Evolutionary conservation across 1,284 basidiomycete species (phyloP).

Genomic region (Moesziomyces globuligerus): DNA sequence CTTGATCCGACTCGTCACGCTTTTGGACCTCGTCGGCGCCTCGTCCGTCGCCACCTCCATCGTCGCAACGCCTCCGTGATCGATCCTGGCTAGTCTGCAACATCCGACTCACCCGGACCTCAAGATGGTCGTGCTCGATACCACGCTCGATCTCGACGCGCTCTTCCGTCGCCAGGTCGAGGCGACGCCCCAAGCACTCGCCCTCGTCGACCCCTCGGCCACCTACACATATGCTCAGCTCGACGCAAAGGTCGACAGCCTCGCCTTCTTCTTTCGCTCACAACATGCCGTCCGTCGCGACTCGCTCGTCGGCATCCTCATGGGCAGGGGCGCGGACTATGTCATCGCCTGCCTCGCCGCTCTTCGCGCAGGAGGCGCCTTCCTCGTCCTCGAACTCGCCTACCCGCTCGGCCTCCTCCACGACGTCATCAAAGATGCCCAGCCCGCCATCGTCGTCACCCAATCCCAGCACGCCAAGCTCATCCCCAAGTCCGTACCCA

Average conservation of each 20-base stretch:
- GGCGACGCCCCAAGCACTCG: constrained; percentile 44
- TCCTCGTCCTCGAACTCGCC: constrained; percentile 66
- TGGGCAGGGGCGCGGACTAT: constrained; percentile 62
- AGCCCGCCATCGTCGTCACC: constrained; percentile 62
- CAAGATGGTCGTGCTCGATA: constrained; percentile 48
- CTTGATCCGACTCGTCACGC: too few species aligned
- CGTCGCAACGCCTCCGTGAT: too few species aligned
- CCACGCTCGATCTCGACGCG: constrained; percentile 42
- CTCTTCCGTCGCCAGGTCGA: constrained; percentile 52
- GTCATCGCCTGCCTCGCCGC: constrained; percentile 65
- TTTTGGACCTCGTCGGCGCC: too few species aligned
- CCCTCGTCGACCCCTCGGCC: constrained; percentile 39
- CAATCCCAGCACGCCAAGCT: constrained; percentile 54
- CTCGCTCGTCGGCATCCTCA: constrained; percentile 61
- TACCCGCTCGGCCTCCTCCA: constrained; percentile 60
- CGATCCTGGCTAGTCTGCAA: too few species aligned
- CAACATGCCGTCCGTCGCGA: constrained; percentile 54
- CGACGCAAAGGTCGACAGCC: constrained; percentile 45
- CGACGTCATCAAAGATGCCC: constrained; percentile 64
- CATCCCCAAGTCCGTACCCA: constrained; percentile 33
- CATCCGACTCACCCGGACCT: not conserved
- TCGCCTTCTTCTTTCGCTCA: constrained; percentile 49
- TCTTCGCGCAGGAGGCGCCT: constrained; percentile 65
- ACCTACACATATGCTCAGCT: constrained; percentile 62
- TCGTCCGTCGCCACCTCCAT: too few species aligned